Base-by-base conservation (phyloP, 1,139 yeast species). In the Diutina pseudorugosa region DNA sequence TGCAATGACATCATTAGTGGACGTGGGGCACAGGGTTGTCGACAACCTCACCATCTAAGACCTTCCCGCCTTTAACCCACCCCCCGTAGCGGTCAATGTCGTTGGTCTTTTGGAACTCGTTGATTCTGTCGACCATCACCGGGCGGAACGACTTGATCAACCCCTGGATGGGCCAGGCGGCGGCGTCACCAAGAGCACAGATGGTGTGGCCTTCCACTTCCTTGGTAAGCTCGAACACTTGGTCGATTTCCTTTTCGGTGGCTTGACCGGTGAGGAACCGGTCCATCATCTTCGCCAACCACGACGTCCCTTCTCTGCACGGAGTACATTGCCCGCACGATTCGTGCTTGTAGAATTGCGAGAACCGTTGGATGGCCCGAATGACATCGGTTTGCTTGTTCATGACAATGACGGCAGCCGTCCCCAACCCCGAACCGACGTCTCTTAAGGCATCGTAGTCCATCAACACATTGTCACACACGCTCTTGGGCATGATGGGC, bases 281-380 rank as follows among this genome's bases (percentile, higher is more conserved):
- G 64, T 84, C 86, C 95, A 87, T 87, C 79, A 86, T 83, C 69
- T 80, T 84, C 57, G 77, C 75, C 59, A 87, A 72, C 86, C 93
- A 87, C 36, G 95, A 84, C 51, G 96, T 88, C 57, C 96, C 96
- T 72, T 88, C 96, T 69, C 96, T 83, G 72, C 96, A 88, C 55
- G 96, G 96, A 16, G 96, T 87, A 74, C 95, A 87, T 72, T 87
- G 95, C 57, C 95, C 95, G 72, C 95, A 87, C 11, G 94, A 85
- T 75, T 87, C 95, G 69, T 87, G 95, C 72, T 84, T 85, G 73
- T 86, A 88, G 67, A 87, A 87, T 52, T 84, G 80, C 50, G 91
- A 69, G 62, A 88, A 80, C 68, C 95, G 79, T 69, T 88, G 94
- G 65, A 87, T 87, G 58, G 93, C 94, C 60, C 89, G 79, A 56